phyloP scores from a whole-genome alignment of 495 filamentous ascomycete species.

The Neurospora hispaniola region DNA sequence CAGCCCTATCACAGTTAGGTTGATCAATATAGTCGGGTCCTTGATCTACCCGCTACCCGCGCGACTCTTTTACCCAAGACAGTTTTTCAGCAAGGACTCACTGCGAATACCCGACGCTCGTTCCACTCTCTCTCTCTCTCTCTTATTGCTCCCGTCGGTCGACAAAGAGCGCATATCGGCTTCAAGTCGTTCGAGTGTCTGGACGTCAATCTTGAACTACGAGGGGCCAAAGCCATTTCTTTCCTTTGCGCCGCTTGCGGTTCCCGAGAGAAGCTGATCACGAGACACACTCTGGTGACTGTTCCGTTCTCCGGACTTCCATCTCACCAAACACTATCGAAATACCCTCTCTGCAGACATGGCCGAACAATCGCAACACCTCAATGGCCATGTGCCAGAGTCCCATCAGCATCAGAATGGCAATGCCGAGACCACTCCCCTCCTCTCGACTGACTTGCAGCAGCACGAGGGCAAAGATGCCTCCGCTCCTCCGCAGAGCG shows the following conservation, averaged over 20 bases:
- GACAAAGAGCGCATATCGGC: not conserved
- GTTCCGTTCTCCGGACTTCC: not conserved
- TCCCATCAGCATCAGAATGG: not conserved
- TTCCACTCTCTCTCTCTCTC: not conserved
- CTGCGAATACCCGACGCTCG: not conserved
- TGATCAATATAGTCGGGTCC: not conserved
- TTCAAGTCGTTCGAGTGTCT: not conserved
- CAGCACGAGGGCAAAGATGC: conserved; percentile 6
- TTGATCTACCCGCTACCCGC: not conserved
- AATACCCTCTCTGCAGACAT: not conserved
- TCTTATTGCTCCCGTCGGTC: not conserved
- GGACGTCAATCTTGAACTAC: not conserved
- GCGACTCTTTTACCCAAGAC: not conserved
- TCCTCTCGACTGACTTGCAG: conserved; percentile 10
- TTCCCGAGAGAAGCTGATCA: not conserved
- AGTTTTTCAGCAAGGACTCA: not conserved
- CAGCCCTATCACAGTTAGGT: not conserved
- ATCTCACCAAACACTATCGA: not conserved
- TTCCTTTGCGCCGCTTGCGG: not conserved
- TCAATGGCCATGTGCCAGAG: not conserved
- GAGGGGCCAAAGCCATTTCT: not conserved
- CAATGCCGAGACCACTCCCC: not conserved
- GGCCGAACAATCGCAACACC: not conserved
- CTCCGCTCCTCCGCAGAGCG: conserved; percentile 13
- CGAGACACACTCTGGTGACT: not conserved